phyloP scores from a whole-genome alignment of 768 basidiomycete genomes.

The Crassisporium funariophilum region DNA sequence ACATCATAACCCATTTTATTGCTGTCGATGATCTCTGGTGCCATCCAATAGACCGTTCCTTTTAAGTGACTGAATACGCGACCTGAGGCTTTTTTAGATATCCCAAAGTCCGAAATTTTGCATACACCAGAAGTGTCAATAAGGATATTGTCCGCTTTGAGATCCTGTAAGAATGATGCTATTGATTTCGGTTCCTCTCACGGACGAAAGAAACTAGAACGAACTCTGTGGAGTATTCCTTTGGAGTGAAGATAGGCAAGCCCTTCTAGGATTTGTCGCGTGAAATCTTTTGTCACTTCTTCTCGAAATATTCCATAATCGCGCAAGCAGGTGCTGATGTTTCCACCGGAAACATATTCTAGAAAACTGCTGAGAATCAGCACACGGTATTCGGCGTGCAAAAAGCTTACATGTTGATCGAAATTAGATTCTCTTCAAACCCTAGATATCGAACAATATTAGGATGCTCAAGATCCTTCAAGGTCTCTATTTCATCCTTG shows the following conservation, averaged over 20 bases:
- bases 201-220: conserved; percentile 15
- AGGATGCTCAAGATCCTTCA: conserved; percentile 86
- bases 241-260: conserved; percentile 84
- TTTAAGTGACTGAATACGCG: conserved; percentile 74
- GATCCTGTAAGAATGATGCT: conserved; percentile 53
- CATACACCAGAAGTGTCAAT: conserved; percentile 83
- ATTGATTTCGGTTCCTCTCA: background rate
- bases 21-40: conserved; percentile 79
- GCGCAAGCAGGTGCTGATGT: conserved; percentile 74
- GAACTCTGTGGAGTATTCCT: conserved; percentile 84
- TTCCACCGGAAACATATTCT: conserved; percentile 96
- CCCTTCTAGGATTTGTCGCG: conserved; percentile 82
- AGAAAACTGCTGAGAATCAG: too few species aligned
- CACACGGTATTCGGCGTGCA: background rate
- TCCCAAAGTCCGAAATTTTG: conserved; percentile 97
- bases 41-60: conserved; percentile 97
- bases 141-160: conserved; percentile 94
- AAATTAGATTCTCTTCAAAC: conserved; percentile 72
- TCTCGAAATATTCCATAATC: conserved; percentile 84
- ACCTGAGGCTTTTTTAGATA: conserved; percentile 83
- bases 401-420: conserved; percentile 73
- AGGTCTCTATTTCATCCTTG: conserved; percentile 82
- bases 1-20: conserved; percentile 79
- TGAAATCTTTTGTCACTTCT: conserved; percentile 83
- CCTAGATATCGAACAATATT: conserved; percentile 94